A percentile compares a stretch with the other conserved stretches of the same genome.
Conservation (phyloP, 2,329 filamentous ascomycete genomes). For the Penicillium rolfsii region DNA sequence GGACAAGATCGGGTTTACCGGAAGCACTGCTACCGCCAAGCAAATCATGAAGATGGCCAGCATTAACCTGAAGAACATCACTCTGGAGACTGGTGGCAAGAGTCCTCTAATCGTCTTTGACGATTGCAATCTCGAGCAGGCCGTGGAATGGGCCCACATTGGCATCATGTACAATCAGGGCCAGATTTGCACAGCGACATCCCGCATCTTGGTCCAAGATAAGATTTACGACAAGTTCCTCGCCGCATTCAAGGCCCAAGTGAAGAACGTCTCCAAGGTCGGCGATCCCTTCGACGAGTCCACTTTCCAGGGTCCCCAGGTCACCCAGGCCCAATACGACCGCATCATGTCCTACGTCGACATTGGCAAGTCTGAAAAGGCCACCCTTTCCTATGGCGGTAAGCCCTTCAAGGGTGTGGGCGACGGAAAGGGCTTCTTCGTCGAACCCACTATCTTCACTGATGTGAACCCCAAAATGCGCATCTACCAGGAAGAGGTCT, state of each 20-base stretch:
- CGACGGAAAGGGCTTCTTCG: conserved; percentile 37
- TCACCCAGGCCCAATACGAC: conserved; percentile 33
- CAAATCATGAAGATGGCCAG: conserved; percentile 45
- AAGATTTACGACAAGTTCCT: conserved; percentile 31
- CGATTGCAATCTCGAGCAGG: conserved; percentile 68
- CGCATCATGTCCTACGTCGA: conserved; percentile 33
- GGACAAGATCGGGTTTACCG: conserved; percentile 43
- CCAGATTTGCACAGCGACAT: conserved; percentile 42
- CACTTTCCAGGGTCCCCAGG: conserved; percentile 34
- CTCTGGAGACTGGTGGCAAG: conserved; percentile 62
- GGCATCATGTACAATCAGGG: conserved; percentile 53
- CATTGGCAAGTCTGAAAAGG: conserved; percentile 42
- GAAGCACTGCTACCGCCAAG: conserved; percentile 38
- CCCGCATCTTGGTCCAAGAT: conserved; percentile 34
- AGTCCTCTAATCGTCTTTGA: conserved; percentile 66
- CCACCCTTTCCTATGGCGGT: conserved; percentile 38
- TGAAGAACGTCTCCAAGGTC: conserved; percentile 32
- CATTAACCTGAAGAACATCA: conserved; percentile 41
- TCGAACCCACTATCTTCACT: conserved; percentile 38
- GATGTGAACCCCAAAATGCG: conserved; percentile 39
- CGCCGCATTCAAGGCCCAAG: conserved; percentile 29
- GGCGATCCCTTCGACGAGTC: conserved; percentile 43
- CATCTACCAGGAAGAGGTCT: conserved; percentile 48
- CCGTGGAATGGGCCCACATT: conserved; percentile 68
- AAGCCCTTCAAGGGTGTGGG: conserved; percentile 31